These are phyloP conservation scores for Tolypocladium amazonense DNA, from an alignment of 2,329 filamentous ascomycete genomes.

Conservation along the genomic window DNA sequence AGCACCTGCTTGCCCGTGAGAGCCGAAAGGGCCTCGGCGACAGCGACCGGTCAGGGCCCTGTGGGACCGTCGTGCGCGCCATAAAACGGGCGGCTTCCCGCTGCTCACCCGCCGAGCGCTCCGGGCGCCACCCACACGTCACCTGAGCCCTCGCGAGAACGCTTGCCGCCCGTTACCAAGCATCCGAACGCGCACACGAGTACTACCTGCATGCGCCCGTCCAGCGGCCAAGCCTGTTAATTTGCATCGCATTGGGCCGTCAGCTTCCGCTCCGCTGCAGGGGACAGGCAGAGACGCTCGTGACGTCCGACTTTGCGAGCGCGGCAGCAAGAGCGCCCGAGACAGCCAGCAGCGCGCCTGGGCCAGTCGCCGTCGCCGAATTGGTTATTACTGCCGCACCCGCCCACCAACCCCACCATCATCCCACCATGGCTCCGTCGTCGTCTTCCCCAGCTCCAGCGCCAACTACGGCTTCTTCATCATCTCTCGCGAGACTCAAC, in stretches of 20 bases:
- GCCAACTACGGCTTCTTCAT: slow-evolving; percentile 19
- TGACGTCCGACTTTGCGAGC: not conserved
- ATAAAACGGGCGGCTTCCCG: slow-evolving; percentile 3
- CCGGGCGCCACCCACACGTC: not conserved
- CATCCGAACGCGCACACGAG: not conserved
- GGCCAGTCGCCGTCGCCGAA: not conserved
- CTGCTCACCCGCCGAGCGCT: not conserved
- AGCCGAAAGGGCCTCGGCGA: slow-evolving; percentile 8
- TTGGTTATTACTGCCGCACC: not conserved
- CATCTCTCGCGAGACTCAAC: slow-evolving; percentile 42
- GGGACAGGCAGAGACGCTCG: not conserved
- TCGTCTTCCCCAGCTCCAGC: slow-evolving; percentile 9
- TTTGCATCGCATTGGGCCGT: not conserved
- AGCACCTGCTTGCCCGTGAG: not conserved
- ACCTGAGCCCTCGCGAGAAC: not conserved
- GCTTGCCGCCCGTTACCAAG: not conserved
- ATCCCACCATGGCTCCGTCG: slow-evolving; percentile 8
- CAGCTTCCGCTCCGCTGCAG: not conserved
- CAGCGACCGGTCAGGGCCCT: not conserved
- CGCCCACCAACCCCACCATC: slow-evolving; percentile 1
- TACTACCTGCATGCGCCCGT: not conserved
- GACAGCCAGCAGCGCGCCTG: not conserved
- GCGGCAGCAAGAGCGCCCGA: not conserved
- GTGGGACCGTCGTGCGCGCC: not conserved
- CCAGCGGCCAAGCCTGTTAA: not conserved